These are phyloP conservation scores for Debaryomyces psychrophilus DNA, from an alignment of 1,139 yeast genomes.

Conservation along the genomic window DNA sequence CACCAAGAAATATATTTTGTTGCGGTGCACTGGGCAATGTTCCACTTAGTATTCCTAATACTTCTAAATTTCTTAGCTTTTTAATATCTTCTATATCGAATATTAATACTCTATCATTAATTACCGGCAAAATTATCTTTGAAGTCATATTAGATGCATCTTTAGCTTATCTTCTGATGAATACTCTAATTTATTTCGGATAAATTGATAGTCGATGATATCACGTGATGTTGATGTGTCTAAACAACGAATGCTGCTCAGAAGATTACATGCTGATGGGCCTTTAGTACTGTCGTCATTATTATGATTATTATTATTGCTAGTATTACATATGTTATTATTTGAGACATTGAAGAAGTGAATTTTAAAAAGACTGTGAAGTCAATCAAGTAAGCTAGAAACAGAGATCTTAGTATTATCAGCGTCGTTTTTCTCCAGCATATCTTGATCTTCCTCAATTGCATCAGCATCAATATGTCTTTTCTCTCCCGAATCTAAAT, in stretches of 20 bases:
- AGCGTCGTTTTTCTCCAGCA: not conserved
- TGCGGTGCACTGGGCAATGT: constrained; percentile 88
- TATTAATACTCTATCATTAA: constrained; percentile 53
- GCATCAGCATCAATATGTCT: not conserved
- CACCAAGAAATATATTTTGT: constrained; percentile 81
- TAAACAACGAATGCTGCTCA: no score
- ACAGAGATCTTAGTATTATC: constrained; percentile 23
- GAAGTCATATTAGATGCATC: constrained; percentile 2
- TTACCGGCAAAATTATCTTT: constrained; percentile 24
- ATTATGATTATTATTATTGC: not conserved
- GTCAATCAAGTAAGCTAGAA: constrained; percentile 31
- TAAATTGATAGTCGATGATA: not conserved
- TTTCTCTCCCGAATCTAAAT: not conserved
- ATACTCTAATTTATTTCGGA: not conserved
- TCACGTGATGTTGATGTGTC: not conserved
- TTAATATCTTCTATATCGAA: constrained; percentile 55
- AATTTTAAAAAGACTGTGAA: not conserved
- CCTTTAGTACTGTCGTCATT: not conserved
- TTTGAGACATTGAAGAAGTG: constrained; percentile 8
- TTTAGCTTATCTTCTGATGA: not conserved
- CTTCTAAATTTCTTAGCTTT: constrained; percentile 53
- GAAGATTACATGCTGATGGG: not conserved
- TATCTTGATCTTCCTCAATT: constrained; percentile 2
- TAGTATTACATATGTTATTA: not conserved
- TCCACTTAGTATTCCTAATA: constrained; percentile 80